Evolutionary conservation across 2,329 filamentous ascomycete genomes (phyloP), one percentile per base, ranked within the genome.

Genomic region (Ophiobolus disseminans): DNA sequence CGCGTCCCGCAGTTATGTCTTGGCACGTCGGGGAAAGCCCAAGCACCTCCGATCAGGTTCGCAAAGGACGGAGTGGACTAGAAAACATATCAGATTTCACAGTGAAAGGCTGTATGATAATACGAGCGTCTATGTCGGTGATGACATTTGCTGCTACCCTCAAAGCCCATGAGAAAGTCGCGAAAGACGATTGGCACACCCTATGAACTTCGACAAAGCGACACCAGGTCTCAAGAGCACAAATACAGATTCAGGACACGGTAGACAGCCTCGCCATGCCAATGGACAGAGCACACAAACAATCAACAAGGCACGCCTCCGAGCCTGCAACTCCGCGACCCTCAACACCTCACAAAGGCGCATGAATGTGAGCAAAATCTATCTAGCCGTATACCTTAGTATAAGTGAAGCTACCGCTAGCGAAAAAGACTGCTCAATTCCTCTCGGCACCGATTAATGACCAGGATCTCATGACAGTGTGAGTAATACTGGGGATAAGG

Each of bases 401-500:
- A 70, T 52, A 73, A 72, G 77, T 77, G 84, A 89, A 91, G 90
- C 89, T 87, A 87, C 89, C 85, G 91, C 89, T 97, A 97, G 92
- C 92, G 92, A 96, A 91, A 91, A 90, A 89, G 88, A 88, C 88
- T 90, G 88, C 86, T 78, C 73, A 70, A 64, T 69, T 89, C 73
- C 73, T 96, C 89, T 96, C 74, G 90, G 90, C 92, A 94, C 86
- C 79, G 76, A 76, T 85, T 82, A 94, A 96, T 96, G 92, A 86
- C 92, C 91, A 90, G 83, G 83, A 70, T 68, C 61, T 65, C 63
- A 69, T 87, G 82, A 85, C 79, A 76, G 75, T 76, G 72, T 78
- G 76, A 80, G 68, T 80, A n/a, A 83, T 86, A 84, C 86, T 91
- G 90, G 92, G 84, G 92, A 96, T 97, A 97, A 96, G 92, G 91